Percentiles rank a stretch among this genome's conserved stretches.
Conservation (phyloP, 2,329 filamentous ascomycete species). For the Furcasterigmium furcatum region DNA sequence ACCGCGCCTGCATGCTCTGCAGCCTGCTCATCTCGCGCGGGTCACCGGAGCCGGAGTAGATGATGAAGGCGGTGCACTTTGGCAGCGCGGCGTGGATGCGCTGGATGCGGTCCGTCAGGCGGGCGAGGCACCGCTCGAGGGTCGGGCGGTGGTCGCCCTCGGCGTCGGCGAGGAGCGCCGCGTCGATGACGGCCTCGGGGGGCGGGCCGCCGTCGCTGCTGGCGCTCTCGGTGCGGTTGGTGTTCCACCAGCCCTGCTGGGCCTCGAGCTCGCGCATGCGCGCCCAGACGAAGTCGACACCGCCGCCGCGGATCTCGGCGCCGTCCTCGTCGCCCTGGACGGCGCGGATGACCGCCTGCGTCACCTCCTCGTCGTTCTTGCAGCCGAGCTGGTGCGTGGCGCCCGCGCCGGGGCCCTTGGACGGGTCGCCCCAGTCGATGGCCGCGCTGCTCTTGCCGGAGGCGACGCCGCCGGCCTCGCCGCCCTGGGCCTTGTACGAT, state of each 20-base stretch:
- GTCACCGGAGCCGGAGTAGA: conserved; percentile 65
- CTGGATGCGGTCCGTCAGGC: conserved; percentile 45
- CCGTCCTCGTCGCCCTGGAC: conserved; percentile 56
- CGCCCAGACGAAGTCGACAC: conserved; percentile 66
- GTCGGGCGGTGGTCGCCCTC: conserved; percentile 14
- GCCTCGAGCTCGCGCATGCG: conserved; percentile 64
- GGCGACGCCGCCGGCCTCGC: conserved; percentile 48
- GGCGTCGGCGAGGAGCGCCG: conserved; percentile 10
- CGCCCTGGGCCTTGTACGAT: conserved; percentile 59
- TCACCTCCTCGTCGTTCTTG: conserved; percentile 56
- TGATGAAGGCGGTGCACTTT: conserved; percentile 61
- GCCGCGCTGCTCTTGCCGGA: conserved; percentile 67
- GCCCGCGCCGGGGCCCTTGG: conserved; percentile 52
- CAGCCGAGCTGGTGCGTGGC: conserved; percentile 57
- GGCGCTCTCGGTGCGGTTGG: conserved; percentile 40
- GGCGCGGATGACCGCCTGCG: conserved; percentile 52
- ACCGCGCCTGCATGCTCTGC: conserved; percentile 57
- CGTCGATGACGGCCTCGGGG: conserved; percentile 21
- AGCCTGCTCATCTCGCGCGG: conserved; percentile 63
- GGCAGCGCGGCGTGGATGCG: conserved; percentile 57
- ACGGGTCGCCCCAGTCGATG: conserved; percentile 85
- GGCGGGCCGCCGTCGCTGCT: conserved; percentile 30
- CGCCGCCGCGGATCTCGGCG: conserved; percentile 52
- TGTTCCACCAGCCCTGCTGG: conserved; percentile 66
- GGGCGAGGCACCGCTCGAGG: conserved; percentile 43